A percentile compares a stretch with the other conserved stretches of the same genome.
Evolutionary conservation across 805 yeast genomes (phyloP).

Genomic region (Metschnikowia rubicola): DNA sequence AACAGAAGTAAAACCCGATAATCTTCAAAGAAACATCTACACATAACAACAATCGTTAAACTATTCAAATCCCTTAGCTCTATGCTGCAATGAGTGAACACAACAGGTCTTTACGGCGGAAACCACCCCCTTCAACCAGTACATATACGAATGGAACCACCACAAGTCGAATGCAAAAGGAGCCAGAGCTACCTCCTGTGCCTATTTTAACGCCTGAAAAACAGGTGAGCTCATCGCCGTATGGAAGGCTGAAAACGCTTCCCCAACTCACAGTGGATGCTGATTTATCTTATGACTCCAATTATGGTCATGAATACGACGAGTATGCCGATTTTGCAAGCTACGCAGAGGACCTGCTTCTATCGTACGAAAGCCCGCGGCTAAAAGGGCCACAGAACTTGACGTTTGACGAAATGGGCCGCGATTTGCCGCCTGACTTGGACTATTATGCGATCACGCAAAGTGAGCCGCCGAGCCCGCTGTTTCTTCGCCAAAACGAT

Average conservation of each 20-base stretch:
- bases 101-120: conserved; percentile 11
- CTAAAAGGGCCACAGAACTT: conserved; percentile 42
- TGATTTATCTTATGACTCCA: conserved; percentile 2
- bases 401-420: conserved; percentile 27
- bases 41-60: background rate
- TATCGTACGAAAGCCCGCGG: conserved; percentile 30
- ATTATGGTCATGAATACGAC: background rate
- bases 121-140: conserved; percentile 13
- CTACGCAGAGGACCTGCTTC: conserved; percentile 22
- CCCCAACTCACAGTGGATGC: conserved; percentile 2
- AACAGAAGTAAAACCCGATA: background rate
- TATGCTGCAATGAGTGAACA: conserved; percentile 2
- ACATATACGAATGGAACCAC: background rate
- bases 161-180: background rate
- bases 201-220: conserved; percentile 5
- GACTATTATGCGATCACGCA: background rate
- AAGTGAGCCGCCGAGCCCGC: conserved; percentile 4
- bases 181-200: background rate
- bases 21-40: background rate
- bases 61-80: background rate
- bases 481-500: background rate
- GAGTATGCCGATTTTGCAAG: background rate
- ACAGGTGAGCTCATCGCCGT: background rate
- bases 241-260: background rate
- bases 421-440: background rate